These are phyloP conservation scores for Pycnococcus provasolii DNA, from an alignment of 139 green algal genomes.

Conservation along the genomic window DNA sequence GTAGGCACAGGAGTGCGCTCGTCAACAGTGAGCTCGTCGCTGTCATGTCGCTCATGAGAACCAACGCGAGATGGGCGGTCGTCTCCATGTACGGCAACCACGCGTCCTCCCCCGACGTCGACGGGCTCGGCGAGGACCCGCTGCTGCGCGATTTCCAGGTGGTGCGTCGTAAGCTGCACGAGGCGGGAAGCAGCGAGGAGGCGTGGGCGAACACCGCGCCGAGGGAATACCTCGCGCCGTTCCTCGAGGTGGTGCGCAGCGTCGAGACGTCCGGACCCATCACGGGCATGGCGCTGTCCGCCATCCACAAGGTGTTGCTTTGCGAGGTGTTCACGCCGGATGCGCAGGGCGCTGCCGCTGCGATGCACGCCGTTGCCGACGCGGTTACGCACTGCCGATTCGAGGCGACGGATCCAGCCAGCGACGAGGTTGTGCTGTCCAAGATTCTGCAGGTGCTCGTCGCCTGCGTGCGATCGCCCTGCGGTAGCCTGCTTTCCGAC, in stretches of 20 bases:
- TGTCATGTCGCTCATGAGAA: slow-evolving; percentile 71
- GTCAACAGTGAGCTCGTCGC: slow-evolving; percentile 61
- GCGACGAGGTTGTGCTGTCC: slow-evolving; percentile 88
- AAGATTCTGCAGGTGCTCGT: slow-evolving; percentile 84
- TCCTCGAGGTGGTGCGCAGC: slow-evolving; percentile 74
- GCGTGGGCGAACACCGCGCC: slow-evolving; percentile 54
- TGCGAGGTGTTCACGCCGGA: slow-evolving; percentile 47
- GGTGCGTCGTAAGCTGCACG: slow-evolving; percentile 55
- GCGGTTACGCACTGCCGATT: slow-evolving; percentile 86
- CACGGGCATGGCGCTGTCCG: slow-evolving; percentile 69
- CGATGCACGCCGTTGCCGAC: slow-evolving; percentile 71
- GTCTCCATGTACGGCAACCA: slow-evolving; percentile 36
- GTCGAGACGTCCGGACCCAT: slow-evolving; percentile 80
- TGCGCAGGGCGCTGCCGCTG: slow-evolving; percentile 35
- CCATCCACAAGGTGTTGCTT: slow-evolving; percentile 64
- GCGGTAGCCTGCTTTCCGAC: slow-evolving; percentile 43
- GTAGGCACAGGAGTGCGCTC: slow-evolving; percentile 12
- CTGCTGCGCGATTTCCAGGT: slow-evolving; percentile 69
- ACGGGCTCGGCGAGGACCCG: slow-evolving; percentile 66
- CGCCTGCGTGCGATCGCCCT: slow-evolving; percentile 43
- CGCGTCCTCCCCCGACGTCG: slow-evolving; percentile 39
- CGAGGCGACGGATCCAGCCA: slow-evolving; percentile 69
- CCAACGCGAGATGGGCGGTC: slow-evolving; percentile 60
- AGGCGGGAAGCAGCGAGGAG: slow-evolving; percentile 14
- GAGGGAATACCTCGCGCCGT: slow-evolving; percentile 73